Evolutionary conservation across 129 eudicot genomes (phyloP).

Genomic region (Dittrichia graveolens): DNA sequence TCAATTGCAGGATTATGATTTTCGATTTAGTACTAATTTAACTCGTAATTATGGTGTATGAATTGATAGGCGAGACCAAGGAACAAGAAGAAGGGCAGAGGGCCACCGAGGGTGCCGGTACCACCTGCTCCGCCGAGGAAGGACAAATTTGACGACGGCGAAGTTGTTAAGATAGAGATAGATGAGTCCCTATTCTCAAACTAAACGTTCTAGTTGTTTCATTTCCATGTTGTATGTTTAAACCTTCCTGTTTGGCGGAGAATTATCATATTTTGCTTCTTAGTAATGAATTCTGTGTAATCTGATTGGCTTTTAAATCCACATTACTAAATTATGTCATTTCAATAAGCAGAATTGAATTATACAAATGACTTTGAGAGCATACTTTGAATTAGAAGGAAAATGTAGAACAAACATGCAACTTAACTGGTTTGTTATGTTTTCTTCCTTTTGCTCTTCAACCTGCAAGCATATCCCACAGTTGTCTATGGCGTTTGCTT

Average conservation of each 20-base stretch:
- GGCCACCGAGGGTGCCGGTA: conserved; percentile 76
- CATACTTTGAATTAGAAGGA: too few relatives aligned
- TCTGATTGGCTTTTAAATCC: conserved; percentile 10
- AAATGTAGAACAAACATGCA: too few relatives aligned
- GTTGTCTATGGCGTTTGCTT: too few relatives aligned
- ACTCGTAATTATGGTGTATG: neutral
- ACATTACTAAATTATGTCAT: neutral
- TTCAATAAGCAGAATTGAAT: neutral
- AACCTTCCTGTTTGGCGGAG: conserved; percentile 9
- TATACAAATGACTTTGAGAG: too few relatives aligned
- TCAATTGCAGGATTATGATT: conserved; percentile 8
- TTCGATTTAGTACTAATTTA: neutral
- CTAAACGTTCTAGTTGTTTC: conserved; percentile 24
- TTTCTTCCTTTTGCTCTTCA: too few relatives aligned
- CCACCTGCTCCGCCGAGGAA: conserved; percentile 81
- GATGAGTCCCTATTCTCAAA: conserved; percentile 58
- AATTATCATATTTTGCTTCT: conserved; percentile 18
- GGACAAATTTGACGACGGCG: conserved; percentile 68
- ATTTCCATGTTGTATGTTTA: conserved; percentile 19
- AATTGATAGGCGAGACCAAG: conserved; percentile 74
- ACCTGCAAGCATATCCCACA: too few relatives aligned
- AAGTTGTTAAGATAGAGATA: conserved; percentile 62
- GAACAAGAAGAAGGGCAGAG: conserved; percentile 91
- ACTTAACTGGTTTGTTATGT: too few relatives aligned
- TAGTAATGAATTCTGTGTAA: conserved; percentile 13